Conservation (phyloP, 768 basidiomycete genomes). For the Lactifluus piperatus region DNA sequence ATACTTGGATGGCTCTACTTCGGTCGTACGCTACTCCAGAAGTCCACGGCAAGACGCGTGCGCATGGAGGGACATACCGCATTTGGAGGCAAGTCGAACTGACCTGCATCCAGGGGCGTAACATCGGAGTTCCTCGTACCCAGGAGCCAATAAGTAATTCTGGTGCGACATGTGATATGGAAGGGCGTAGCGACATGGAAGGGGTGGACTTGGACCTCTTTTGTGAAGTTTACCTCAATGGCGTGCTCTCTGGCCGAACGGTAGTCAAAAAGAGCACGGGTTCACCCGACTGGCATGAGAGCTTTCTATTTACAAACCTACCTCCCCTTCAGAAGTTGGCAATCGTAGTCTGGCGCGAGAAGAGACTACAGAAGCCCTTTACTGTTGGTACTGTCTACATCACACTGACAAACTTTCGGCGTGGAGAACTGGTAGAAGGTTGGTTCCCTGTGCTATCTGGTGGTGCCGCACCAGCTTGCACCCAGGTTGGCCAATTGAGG, state of each 20-base stretch:
- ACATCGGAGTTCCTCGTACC: conserved; percentile 47
- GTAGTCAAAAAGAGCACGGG: conserved; percentile 59
- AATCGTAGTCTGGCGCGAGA: conserved; percentile 62
- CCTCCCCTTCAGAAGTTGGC: conserved; percentile 70
- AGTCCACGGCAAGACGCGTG: conserved; percentile 55
- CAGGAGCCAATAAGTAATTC: conserved; percentile 27
- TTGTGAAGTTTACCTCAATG: conserved; percentile 72
- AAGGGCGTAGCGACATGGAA: conserved; percentile 28
- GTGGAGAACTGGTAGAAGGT: conserved; percentile 69
- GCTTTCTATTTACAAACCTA: conserved; percentile 62
- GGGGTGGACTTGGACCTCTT: conserved; percentile 60
- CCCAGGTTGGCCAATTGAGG: conserved; percentile 68
- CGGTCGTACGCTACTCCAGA: conserved; percentile 77
- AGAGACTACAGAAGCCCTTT: conserved; percentile 46
- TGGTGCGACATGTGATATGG: conserved; percentile 3
- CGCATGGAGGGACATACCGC: conserved; percentile 60
- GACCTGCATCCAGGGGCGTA: conserved; percentile 63
- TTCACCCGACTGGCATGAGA: conserved; percentile 77
- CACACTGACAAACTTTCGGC: conserved; percentile 58
- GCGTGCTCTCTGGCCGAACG: conserved; percentile 60
- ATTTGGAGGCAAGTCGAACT: conserved; percentile 83
- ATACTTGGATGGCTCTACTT: conserved; percentile 73
- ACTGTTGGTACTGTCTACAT: conserved; percentile 56
- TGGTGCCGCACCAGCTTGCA: conserved; percentile 38
- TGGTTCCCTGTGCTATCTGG: conserved; percentile 71